phyloP scores from a whole-genome alignment of 1,139 yeast genomes.

The Zygoascus hellenicus region DNA sequence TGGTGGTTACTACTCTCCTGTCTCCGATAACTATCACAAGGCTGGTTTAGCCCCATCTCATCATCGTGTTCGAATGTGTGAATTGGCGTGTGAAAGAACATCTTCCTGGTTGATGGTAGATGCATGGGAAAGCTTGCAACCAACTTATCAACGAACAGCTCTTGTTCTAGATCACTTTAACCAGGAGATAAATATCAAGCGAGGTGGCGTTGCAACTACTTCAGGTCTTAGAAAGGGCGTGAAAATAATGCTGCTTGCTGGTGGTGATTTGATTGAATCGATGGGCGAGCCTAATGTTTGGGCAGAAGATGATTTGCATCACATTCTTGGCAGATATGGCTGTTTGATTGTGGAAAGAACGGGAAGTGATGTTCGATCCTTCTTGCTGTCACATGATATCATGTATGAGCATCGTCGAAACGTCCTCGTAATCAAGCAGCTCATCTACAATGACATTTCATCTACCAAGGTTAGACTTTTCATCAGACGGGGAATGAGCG shows the following conservation, averaged over 20 bases:
- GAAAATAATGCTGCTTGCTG: slow-evolving; percentile 92
- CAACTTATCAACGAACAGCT: slow-evolving; percentile 88
- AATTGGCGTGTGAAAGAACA: slow-evolving; percentile 94
- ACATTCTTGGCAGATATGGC: slow-evolving; percentile 91
- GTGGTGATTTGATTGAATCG: slow-evolving; percentile 94
- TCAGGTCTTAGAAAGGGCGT: slow-evolving; percentile 77
- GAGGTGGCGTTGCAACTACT: slow-evolving; percentile 79
- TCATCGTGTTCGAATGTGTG: slow-evolving; percentile 96
- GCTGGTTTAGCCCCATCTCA: slow-evolving; percentile 85
- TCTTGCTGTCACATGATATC: slow-evolving; percentile 85
- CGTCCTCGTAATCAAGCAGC: slow-evolving; percentile 88
- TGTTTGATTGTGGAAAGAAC: slow-evolving; percentile 95
- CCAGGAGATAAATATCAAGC: slow-evolving; percentile 83
- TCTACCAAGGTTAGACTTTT: slow-evolving; percentile 92
- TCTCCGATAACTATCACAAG: slow-evolving; percentile 86
- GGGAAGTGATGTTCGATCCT: slow-evolving; percentile 90
- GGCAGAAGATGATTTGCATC: slow-evolving; percentile 95
- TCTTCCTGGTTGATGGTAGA: slow-evolving; percentile 98
- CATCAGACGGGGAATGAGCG: slow-evolving; percentile 92
- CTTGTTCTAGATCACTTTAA: slow-evolving; percentile 93
- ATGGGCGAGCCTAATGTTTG: slow-evolving; percentile 99
- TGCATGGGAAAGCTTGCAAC: slow-evolving; percentile 97
- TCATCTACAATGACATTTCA: slow-evolving; percentile 91
- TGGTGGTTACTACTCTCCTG: slow-evolving; percentile 98
- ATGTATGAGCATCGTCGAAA: slow-evolving; percentile 96